A percentile compares a stretch with the other conserved stretches of the same genome.
phyloP scores from a whole-genome alignment of 148 eudicot genomes.

The Rhododendron griersonianum region DNA sequence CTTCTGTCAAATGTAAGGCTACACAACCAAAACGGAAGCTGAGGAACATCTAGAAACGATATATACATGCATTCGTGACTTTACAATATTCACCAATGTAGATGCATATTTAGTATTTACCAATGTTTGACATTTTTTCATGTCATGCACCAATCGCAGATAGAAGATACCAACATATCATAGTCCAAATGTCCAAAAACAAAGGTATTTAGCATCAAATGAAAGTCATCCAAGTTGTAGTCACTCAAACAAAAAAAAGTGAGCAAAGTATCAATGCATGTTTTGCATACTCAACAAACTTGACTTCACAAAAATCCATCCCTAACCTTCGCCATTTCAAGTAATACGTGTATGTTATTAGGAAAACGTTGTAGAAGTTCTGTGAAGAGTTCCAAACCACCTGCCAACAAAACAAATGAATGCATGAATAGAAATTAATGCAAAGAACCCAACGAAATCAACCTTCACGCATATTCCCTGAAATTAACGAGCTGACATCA shows the following conservation, averaged over 20 bases:
- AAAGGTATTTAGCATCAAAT: background rate
- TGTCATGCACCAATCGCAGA: background rate
- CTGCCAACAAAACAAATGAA: slow-evolving; percentile 33
- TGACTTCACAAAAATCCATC: background rate
- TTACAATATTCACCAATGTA: background rate
- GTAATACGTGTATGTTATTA: slow-evolving; percentile 72
- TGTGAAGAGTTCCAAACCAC: slow-evolving; percentile 76
- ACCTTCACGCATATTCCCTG: background rate
- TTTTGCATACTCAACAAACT: slow-evolving; percentile 8
- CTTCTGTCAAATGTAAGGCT: background rate
- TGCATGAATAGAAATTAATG: background rate
- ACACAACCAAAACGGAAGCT: background rate
- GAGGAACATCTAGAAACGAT: background rate
- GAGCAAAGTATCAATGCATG: background rate
- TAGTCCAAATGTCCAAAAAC: background rate
- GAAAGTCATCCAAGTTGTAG: slow-evolving; percentile 2
- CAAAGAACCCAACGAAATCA: background rate
- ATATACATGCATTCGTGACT: background rate
- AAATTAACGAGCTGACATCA: background rate
- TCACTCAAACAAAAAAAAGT: background rate
- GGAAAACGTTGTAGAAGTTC: slow-evolving; percentile 91
- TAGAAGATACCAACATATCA: background rate
- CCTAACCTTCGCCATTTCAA: slow-evolving; percentile 91
- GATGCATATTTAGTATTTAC: background rate
- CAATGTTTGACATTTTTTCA: background rate